A percentile compares a stretch with the other conserved stretches of the same genome.
These are phyloP conservation scores for Aquilaria agallochum DNA, from an alignment of 441 rosid species.

Conservation along the genomic window DNA sequence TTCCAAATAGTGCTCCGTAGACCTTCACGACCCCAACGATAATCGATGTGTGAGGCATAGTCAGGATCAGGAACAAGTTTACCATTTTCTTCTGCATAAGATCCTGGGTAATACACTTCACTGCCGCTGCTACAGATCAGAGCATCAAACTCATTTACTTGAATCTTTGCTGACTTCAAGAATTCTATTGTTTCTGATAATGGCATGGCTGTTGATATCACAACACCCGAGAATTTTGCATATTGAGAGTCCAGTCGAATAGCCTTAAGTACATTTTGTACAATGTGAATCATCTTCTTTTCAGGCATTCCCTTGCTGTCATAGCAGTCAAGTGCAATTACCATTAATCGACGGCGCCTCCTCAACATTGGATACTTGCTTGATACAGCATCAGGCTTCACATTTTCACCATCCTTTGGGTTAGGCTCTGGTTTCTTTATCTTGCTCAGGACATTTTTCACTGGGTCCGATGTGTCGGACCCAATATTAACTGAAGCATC, in stretches of 20 bases:
- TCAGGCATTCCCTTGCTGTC: constrained; percentile 56
- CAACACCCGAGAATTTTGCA: constrained; percentile 68
- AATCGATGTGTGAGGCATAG: constrained; percentile 82
- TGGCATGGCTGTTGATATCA: constrained; percentile 80
- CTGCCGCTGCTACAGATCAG: constrained; percentile 93
- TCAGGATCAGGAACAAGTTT: constrained; percentile 83
- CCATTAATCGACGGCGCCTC: constrained; percentile 67
- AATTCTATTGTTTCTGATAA: constrained; percentile 55
- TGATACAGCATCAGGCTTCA: constrained; percentile 39
- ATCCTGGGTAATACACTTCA: constrained; percentile 83
- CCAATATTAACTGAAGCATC: constrained; percentile 41
- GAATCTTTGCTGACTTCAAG: constrained; percentile 62
- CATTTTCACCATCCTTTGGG: constrained; percentile 41
- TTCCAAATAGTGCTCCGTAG: constrained; percentile 87
- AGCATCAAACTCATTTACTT: constrained; percentile 77
- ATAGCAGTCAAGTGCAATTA: constrained; percentile 80
- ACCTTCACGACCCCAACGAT: constrained; percentile 90
- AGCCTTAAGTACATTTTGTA: constrained; percentile 69
- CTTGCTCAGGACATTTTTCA: constrained; percentile 67
- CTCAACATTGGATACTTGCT: constrained; percentile 83
- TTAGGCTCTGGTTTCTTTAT: constrained; percentile 51
- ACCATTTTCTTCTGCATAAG: constrained; percentile 55
- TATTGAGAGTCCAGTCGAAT: constrained; percentile 52
- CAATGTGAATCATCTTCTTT: constrained; percentile 50
- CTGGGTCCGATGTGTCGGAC: constrained; percentile 48